These are phyloP conservation scores for Metschnikowia orientalis DNA, from an alignment of 805 yeast genomes.

Conservation along the genomic window DNA sequence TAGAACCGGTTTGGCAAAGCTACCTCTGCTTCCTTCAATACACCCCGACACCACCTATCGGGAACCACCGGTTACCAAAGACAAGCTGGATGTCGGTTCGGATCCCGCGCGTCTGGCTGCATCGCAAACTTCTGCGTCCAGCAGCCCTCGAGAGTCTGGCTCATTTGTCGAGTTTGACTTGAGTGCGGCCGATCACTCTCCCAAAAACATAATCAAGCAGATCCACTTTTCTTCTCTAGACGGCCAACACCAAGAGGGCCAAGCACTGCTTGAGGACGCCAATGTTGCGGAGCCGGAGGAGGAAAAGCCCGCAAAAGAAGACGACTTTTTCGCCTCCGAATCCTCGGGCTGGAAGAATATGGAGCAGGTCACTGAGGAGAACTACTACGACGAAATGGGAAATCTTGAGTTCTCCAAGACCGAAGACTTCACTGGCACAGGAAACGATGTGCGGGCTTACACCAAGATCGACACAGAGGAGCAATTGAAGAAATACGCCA, in stretches of 20 bases:
- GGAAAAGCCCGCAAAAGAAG: conserved; percentile 13
- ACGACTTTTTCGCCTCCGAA: conserved; percentile 36
- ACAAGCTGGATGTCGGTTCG: too few species aligned
- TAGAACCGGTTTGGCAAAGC: conserved; percentile 10
- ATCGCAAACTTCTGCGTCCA: too few species aligned
- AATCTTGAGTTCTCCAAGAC: conserved; percentile 45
- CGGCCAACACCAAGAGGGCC: not conserved
- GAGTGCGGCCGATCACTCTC: conserved; percentile 10
- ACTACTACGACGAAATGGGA: conserved; percentile 79
- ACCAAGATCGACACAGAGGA: conserved; percentile 85
- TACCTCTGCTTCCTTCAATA: conserved; percentile 15
- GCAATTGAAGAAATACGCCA: conserved; percentile 68
- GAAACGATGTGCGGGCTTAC: conserved; percentile 59
- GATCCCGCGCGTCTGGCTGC: too few species aligned
- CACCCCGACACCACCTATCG: too few species aligned
- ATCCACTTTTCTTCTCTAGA: conserved; percentile 8
- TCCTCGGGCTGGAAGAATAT: conserved; percentile 76
- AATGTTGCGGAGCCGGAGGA: conserved; percentile 2
- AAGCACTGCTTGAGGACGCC: conserved; percentile 2
- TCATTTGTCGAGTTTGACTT: conserved; percentile 28
- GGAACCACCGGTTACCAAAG: too few species aligned
- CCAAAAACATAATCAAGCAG: conserved; percentile 9
- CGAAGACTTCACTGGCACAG: conserved; percentile 27
- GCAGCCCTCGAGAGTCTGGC: too few species aligned
- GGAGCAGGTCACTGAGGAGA: conserved; percentile 73